phyloP scores from a whole-genome alignment of 257 asterid species.

The Nicotiana obtusifolia region DNA sequence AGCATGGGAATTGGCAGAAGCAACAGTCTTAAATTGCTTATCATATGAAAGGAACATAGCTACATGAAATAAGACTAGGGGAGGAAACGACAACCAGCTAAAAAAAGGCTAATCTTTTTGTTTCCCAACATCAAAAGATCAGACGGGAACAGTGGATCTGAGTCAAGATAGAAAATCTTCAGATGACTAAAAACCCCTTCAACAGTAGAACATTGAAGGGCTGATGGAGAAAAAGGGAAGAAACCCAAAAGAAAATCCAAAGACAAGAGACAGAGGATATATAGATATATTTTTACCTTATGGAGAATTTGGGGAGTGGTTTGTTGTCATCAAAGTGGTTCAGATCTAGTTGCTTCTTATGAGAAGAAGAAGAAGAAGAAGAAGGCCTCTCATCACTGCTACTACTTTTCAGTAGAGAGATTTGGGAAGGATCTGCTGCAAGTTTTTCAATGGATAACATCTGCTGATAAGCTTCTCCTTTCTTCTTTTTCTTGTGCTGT shows the following conservation, averaged over 20 bases:
- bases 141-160: constrained; percentile 28
- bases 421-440: constrained; percentile 74
- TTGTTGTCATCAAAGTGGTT: constrained; percentile 43
- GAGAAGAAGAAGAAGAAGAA: neutral
- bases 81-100: constrained; percentile 3
- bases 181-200: constrained; percentile 2
- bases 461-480: constrained; percentile 65
- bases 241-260: neutral
- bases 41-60: constrained; percentile 6
- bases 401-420: constrained; percentile 45
- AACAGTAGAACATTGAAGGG: constrained; percentile 13
- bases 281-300: constrained; percentile 46
- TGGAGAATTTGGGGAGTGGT: constrained; percentile 64
- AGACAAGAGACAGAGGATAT: neutral
- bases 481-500: constrained; percentile 56
- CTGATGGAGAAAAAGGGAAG: neutral
- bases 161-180: constrained; percentile 20
- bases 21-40: neutral
- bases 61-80: constrained; percentile 40
- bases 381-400: constrained; percentile 41
- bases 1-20: neutral
- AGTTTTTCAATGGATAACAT: constrained; percentile 94
- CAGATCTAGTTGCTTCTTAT: constrained; percentile 59
- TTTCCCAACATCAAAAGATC: constrained; percentile 12
- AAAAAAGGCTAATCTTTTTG: neutral